Evolutionary conservation across 768 basidiomycete species (phyloP), one percentile per base, ranked within the genome.

Genomic region (Mycena rebaudengoi): DNA sequence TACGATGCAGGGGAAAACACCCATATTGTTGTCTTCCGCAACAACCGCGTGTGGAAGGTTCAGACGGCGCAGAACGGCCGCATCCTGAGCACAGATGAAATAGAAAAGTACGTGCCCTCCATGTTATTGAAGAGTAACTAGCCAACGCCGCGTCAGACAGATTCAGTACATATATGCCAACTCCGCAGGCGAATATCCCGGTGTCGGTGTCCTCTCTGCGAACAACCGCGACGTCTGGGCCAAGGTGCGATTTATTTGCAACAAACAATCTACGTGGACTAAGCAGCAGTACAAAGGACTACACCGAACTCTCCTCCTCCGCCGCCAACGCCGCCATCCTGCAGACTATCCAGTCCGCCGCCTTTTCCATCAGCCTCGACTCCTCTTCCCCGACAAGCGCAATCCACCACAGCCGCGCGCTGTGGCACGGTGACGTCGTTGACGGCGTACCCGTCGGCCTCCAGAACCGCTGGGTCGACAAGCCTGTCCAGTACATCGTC

Each of bases 201-300:
- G 87, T 18, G 85, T 95, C 28, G 95, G 96, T 23, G 85, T 90
- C 12, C 78, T 98, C 70, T 87, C 91, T 2, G 86, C 91, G 5
- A 88, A 90, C 26, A 89, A 94, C 71, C 86, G 96, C 56, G 95
- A 97, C 79, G 72, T 87, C 28, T 98, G 96, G 96, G 91, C 95
- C 6, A 56, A 54, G 43, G 53, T 44, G 20, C 20, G 53, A n/a
- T 37, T 18, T 37, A 37, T 18, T 18, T 37, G 10, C 10, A 37
- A 18, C 10, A 37, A 18, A 10, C 18, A 37, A 37, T 37, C 11
- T 10, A 10, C 18, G 35, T 10, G 35, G 10, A 37, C 35, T 18
- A 37, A 4, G 21, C 11, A 4, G 2, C 14, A 12, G 4, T 33
- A 6, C 21, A 14, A 12, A 57, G 45, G 92, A 90, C 73, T 93